Evolutionary conservation across 1,284 basidiomycete species (phyloP).

Genomic region (Papiliotrema nemorosa): DNA sequence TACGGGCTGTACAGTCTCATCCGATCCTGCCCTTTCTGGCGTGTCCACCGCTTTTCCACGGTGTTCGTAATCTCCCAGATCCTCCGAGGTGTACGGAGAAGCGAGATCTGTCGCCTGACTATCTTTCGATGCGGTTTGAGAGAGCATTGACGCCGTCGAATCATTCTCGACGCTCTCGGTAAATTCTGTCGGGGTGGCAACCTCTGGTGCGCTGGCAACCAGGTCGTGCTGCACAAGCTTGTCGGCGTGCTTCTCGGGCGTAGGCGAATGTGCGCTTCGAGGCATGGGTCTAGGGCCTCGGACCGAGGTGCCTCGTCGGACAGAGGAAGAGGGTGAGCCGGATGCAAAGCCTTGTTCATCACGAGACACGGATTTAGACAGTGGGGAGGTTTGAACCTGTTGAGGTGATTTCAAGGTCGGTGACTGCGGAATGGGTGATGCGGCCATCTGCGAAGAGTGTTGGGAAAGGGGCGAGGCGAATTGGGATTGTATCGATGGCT

Average conservation of each 20-base stretch:
- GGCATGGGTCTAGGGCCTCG: slow-evolving; percentile 25
- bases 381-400: not conserved
- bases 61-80: not conserved
- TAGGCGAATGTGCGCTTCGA: slow-evolving; percentile 2
- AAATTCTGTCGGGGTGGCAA: not conserved
- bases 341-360: not conserved
- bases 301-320: slow-evolving; percentile 11
- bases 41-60: not conserved
- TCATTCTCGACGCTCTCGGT: not conserved
- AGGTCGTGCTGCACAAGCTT: not conserved
- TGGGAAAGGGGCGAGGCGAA: not conserved
- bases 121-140: slow-evolving; percentile 1
- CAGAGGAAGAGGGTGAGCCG: slow-evolving; percentile 2
- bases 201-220: not conserved
- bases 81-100: slow-evolving; percentile 1
- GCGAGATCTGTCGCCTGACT: not conserved
- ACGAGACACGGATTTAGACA: slow-evolving; percentile 8
- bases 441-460: not conserved
- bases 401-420: not conserved
- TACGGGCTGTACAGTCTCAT: slow-evolving; percentile 17
- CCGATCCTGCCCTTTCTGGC: slow-evolving; percentile 12
- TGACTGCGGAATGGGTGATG: not conserved
- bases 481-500: not conserved
- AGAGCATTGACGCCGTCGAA: not conserved
- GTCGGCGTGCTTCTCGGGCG: not conserved